phyloP scores from a whole-genome alignment of 345 rosid species.

The Melaleuca quinquenervia region DNA sequence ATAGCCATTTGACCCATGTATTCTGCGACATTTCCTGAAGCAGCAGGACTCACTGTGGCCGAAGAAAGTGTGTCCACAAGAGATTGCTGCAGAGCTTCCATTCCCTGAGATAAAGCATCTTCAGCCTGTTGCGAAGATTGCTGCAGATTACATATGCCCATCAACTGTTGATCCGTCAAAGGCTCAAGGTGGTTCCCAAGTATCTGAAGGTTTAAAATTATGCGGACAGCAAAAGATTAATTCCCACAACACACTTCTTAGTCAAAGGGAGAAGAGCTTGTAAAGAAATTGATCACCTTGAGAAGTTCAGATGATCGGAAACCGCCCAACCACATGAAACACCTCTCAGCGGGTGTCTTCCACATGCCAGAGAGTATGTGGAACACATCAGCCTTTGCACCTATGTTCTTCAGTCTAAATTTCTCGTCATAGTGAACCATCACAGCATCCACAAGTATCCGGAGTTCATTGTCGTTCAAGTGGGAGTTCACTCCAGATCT shows the following conservation, averaged over 20 bases:
- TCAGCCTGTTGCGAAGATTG: conserved; percentile 97
- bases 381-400: conserved; percentile 74
- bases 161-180: conserved; percentile 77
- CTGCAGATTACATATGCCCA: conserved; percentile 91
- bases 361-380: conserved; percentile 98
- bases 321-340: conserved; percentile 98
- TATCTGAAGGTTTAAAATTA: conserved; percentile 29
- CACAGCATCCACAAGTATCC: conserved; percentile 58
- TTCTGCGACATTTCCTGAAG: conserved; percentile 66
- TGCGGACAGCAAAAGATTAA: background rate
- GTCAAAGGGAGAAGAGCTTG: background rate
- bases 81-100: conserved; percentile 94
- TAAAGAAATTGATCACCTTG: conserved; percentile 32
- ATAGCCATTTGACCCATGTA: conserved; percentile 96
- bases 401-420: conserved; percentile 61
- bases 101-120: conserved; percentile 94
- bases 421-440: conserved; percentile 77
- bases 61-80: conserved; percentile 76
- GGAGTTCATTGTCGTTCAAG: conserved; percentile 51
- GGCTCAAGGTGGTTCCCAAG: conserved; percentile 86
- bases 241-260: background rate
- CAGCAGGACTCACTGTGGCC: conserved; percentile 45
- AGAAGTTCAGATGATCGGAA: conserved; percentile 86
- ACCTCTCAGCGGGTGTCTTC: conserved; percentile 90
- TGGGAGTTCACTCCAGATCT: conserved; percentile 63